These are phyloP conservation scores for Monilinia laxa DNA, from an alignment of 2,329 filamentous ascomycete species.

Conservation along the genomic window DNA sequence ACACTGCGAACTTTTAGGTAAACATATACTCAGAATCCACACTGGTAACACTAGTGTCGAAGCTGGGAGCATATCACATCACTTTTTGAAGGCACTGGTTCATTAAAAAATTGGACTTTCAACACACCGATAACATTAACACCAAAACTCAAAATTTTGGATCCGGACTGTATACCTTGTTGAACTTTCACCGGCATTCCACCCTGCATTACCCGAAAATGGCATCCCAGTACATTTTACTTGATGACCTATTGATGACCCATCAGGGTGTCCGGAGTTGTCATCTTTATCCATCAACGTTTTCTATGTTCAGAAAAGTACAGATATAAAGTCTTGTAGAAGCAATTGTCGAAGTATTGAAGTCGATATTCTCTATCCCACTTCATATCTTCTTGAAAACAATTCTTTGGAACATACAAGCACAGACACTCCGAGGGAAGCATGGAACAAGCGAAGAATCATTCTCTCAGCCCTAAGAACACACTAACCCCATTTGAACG, in stretches of 20 bases:
- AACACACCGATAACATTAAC: not conserved
- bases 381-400: constrained; percentile 6
- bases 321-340: constrained; percentile 24
- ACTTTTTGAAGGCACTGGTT: not conserved
- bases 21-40: too few relatives aligned
- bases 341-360: constrained; percentile 35
- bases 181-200: constrained; percentile 1
- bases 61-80: not conserved
- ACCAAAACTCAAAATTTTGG: not conserved
- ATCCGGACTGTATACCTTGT: not conserved
- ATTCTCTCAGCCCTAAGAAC: constrained; percentile 4
- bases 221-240: not conserved
- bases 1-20: not conserved
- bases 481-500: not conserved
- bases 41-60: not conserved
- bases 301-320: constrained; percentile 24
- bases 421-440: not conserved
- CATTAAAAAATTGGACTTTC: not conserved
- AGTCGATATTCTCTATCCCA: constrained; percentile 27
- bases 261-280: constrained; percentile 15
- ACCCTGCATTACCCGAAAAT: constrained; percentile 20
- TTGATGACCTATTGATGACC: too few relatives aligned
- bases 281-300: constrained; percentile 26
- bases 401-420: constrained; percentile 7
- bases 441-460: constrained; percentile 16